These are phyloP conservation scores for Mallotus repandus DNA, from an alignment of 441 rosid genomes.

Conservation along the genomic window DNA sequence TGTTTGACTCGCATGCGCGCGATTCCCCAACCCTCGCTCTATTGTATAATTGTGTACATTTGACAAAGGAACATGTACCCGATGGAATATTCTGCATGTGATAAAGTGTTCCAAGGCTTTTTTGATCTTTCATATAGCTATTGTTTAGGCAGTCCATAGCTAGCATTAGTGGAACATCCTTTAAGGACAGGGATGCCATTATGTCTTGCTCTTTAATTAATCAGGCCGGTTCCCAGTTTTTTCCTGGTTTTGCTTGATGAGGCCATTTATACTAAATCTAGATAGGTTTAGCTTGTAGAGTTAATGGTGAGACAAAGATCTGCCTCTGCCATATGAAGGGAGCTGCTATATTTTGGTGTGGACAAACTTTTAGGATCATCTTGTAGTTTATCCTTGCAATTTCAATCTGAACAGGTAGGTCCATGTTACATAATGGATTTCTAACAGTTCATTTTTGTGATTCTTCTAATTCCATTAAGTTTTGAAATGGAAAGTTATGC, in stretches of 20 bases:
- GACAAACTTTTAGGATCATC: neutral
- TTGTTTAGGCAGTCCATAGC: neutral
- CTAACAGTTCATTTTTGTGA: neutral
- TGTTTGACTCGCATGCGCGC: neutral
- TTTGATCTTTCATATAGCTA: neutral
- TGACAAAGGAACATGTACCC: neutral
- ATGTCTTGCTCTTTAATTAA: neutral
- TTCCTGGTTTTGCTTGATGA: neutral
- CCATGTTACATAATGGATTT: neutral
- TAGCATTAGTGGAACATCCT: constrained; percentile 1
- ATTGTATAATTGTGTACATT: neutral
- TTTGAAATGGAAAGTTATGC: neutral
- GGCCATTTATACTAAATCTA: neutral
- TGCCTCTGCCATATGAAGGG: neutral
- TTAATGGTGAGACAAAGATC: neutral
- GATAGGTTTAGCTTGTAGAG: constrained; percentile 3
- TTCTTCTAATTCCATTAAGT: neutral
- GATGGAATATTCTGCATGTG: constrained; percentile 8
- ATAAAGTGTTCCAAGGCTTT: neutral
- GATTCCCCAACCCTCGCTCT: neutral
- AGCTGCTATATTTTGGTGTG: neutral
- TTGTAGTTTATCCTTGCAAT: neutral
- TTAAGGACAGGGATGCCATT: neutral
- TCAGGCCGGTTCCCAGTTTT: neutral
- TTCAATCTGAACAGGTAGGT: neutral